Conservation (phyloP, 2,329 filamentous ascomycete genomes). For the Boeremia lycopersici region DNA sequence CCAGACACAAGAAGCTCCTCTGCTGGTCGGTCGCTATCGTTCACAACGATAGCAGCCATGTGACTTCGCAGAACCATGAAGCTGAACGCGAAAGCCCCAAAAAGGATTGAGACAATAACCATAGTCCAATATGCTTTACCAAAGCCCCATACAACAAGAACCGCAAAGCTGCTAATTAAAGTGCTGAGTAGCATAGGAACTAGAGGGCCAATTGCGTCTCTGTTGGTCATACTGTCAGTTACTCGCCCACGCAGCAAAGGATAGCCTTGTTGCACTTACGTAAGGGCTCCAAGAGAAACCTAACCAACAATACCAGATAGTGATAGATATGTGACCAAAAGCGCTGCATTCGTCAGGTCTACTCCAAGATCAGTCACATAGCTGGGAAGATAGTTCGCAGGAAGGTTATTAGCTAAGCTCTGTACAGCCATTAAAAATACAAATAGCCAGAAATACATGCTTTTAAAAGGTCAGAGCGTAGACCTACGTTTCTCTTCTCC, state of each 20-base stretch:
- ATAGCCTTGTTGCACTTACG: not conserved
- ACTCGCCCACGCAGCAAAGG: not conserved
- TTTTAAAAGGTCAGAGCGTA: not conserved
- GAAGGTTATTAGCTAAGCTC: not conserved
- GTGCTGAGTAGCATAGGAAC: constrained; percentile 1
- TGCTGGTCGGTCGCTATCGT: not conserved
- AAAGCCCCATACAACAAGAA: not conserved
- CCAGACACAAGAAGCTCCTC: not conserved
- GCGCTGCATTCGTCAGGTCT: not conserved
- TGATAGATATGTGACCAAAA: not conserved
- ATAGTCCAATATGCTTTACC: not conserved
- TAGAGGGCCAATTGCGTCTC: constrained; percentile 2
- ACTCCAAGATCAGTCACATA: constrained; percentile 1
- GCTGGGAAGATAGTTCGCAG: not conserved
- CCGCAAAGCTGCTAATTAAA: not conserved
- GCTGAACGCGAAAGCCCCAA: constrained; percentile 1
- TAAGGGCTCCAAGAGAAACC: not conserved
- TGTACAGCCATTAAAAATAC: not conserved
- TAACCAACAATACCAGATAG: not conserved
- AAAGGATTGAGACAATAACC: not conserved
- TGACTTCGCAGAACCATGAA: constrained; percentile 3
- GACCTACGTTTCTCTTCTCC: not conserved
- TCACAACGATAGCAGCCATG: not conserved
- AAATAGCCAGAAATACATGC: not conserved
- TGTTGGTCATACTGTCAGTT: not conserved